Conservation (phyloP, 495 filamentous ascomycete genomes). For the Neurospora pannonica region DNA sequence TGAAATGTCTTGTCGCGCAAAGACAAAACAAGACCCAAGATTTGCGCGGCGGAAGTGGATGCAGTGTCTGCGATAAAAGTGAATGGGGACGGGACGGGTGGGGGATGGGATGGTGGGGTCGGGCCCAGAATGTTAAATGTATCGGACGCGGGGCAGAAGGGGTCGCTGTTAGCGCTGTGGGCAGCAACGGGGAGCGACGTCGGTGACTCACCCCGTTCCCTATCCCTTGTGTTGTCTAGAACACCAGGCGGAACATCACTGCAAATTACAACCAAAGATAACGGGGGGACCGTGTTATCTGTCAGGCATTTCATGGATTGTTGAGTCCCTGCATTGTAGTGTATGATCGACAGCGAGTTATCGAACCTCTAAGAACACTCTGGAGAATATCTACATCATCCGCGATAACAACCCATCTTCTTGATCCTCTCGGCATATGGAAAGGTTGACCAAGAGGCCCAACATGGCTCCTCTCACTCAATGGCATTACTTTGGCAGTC, state of each 20-base stretch:
- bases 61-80: conserved; percentile 2
- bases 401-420: not conserved
- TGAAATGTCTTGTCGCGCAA: not conserved
- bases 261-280: not conserved
- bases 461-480: not conserved
- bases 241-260: not conserved
- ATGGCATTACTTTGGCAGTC: not conserved
- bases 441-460: not conserved
- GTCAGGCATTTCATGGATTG: not conserved
- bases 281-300: not conserved
- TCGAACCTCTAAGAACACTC: not conserved
- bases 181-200: not conserved
- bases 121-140: not conserved
- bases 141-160: conserved; percentile 19
- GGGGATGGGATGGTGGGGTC: conserved; percentile 10
- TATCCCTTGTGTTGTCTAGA: not conserved
- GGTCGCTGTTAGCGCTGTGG: not conserved
- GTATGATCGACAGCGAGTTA: not conserved
- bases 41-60: not conserved
- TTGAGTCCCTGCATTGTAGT: not conserved
- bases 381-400: not conserved
- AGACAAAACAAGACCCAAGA: conserved; percentile 8
- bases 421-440: not conserved
- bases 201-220: conserved; percentile 9
- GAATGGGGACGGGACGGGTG: conserved; percentile 2